Conservation (phyloP, 306 rosid species). For the Elaeagnus macrophylla region DNA sequence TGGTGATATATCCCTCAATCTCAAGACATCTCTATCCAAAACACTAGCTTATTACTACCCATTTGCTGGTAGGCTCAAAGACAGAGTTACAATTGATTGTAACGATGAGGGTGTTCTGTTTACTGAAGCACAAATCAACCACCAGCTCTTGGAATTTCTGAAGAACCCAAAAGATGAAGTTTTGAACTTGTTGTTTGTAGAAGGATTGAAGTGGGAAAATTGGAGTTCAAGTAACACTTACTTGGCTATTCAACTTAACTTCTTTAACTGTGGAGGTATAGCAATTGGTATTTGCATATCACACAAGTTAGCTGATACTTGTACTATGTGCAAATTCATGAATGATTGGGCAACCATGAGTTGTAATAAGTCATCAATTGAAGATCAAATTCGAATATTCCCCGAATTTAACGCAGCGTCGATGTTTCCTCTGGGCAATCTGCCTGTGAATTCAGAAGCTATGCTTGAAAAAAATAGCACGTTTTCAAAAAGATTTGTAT, state of each 20-base stretch:
- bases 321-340: conserved; percentile 29
- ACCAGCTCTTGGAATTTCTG: conserved; percentile 22
- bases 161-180: conserved; percentile 9
- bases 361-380: not conserved
- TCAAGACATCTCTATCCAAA: conserved; percentile 36
- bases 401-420: conserved; percentile 15
- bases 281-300: conserved; percentile 28
- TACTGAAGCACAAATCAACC: conserved; percentile 15
- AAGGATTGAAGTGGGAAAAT: conserved; percentile 22
- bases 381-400: not conserved
- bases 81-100: conserved; percentile 27
- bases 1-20: conserved; percentile 5
- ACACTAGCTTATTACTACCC: conserved; percentile 42
- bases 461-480: not conserved
- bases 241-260: conserved; percentile 32
- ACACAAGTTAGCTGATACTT: conserved; percentile 39
- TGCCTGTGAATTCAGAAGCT: conserved; percentile 15
- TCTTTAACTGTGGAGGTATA: conserved; percentile 42
- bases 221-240: not conserved
- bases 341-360: conserved; percentile 39
- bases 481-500: conserved; percentile 28
- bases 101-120: conserved; percentile 47
- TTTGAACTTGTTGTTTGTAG: conserved; percentile 21
- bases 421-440: conserved; percentile 8
- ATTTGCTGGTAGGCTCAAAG: conserved; percentile 32